phyloP scores from a whole-genome alignment of 2,329 filamentous ascomycete genomes.

The Fusarium haematococcum region DNA sequence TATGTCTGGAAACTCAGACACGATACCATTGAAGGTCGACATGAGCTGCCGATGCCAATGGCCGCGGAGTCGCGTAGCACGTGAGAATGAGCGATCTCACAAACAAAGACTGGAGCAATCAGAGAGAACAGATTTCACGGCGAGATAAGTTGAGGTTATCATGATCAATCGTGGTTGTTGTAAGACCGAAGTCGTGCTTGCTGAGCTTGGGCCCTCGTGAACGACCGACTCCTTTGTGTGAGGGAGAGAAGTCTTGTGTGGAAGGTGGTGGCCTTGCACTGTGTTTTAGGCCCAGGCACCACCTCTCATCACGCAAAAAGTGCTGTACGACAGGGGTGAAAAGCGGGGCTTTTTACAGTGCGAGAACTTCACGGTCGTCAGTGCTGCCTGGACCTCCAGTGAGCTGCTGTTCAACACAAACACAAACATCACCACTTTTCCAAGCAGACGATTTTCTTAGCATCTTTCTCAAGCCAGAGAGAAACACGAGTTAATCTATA shows the following conservation, averaged over 20 bases:
- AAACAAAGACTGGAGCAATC: background rate
- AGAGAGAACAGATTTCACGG: background rate
- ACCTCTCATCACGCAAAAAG: too few species aligned
- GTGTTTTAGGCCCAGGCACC: background rate
- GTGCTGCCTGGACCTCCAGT: background rate
- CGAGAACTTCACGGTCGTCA: background rate
- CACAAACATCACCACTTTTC: background rate
- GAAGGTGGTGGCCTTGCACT: background rate
- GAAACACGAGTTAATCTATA: background rate
- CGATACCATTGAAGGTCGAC: slow-evolving; percentile 81
- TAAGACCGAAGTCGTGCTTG: background rate
- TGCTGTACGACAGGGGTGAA: background rate
- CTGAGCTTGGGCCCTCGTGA: background rate
- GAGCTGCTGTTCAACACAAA: background rate
- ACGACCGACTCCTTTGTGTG: background rate
- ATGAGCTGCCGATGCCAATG: slow-evolving; percentile 55
- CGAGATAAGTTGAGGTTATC: background rate
- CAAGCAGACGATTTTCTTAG: background rate
- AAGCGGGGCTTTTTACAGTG: background rate
- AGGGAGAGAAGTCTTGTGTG: background rate
- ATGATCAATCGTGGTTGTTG: background rate
- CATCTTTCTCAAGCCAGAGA: background rate
- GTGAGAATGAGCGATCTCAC: background rate
- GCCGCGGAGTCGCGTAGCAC: background rate
- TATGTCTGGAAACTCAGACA: slow-evolving; percentile 84